Evolutionary conservation across 352 stramenopile species (phyloP).

Genomic region (Phytophthora crassamura): DNA sequence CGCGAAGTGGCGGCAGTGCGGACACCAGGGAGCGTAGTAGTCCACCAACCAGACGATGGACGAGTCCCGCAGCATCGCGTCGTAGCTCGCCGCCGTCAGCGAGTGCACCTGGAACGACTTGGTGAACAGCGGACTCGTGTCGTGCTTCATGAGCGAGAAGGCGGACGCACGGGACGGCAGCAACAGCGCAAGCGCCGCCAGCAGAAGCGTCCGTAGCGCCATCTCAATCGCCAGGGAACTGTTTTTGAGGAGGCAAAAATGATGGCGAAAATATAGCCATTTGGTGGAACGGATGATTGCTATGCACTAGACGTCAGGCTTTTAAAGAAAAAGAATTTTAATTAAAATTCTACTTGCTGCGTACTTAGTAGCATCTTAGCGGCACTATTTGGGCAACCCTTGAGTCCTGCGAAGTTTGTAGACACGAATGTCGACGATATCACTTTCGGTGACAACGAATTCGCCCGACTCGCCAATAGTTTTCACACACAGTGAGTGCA

Average conservation of each 20-base stretch:
- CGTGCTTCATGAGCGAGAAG: slow-evolving; percentile 42
- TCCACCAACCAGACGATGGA: slow-evolving; percentile 80
- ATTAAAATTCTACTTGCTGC: no score
- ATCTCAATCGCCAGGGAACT: background rate
- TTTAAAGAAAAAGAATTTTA: no score
- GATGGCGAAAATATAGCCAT: slow-evolving; percentile 7
- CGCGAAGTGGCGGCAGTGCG: slow-evolving; percentile 82
- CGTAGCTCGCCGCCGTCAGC: slow-evolving; percentile 48
- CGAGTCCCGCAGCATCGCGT: slow-evolving; percentile 54
- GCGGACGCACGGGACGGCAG: slow-evolving; percentile 15
- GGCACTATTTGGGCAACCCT: no score
- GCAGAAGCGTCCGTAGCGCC: background rate
- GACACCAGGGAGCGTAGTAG: slow-evolving; percentile 89
- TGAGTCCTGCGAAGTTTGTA: no score
- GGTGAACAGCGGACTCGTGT: slow-evolving; percentile 68
- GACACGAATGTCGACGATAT: no score
- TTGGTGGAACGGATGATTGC: background rate
- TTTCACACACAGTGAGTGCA: no score
- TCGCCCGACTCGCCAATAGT: no score
- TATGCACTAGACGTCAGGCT: no score
- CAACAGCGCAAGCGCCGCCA: slow-evolving; percentile 7
- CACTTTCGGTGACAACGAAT: no score
- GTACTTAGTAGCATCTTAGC: no score
- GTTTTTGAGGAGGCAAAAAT: no score
- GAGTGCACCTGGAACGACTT: slow-evolving; percentile 69